Evolutionary conservation across 148 eudicot species (phyloP), one percentile per base, ranked within the genome.

Genomic region (Vaccinium macrocarpon): DNA sequence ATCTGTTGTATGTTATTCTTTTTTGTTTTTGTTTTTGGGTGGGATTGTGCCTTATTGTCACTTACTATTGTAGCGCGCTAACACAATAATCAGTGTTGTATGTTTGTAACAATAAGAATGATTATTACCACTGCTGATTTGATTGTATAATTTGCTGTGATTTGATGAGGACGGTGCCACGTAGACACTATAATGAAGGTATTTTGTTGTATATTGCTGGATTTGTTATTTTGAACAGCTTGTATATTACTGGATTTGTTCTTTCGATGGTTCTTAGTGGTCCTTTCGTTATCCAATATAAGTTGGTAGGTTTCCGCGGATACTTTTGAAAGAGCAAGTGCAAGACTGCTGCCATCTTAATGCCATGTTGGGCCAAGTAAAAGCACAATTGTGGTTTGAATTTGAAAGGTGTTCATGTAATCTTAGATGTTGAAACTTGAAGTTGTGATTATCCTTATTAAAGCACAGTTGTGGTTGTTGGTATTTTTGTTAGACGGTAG

Each of bases 1-100:
- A 12, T 85, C 73, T 59, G 56, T 68, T 56, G 81, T 27, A 84
- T 23, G 64, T 49, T 75, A 23, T 49, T 35, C 48, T 15, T 12
- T 42, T n/a, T 10, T 27, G 4, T 80, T 61, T 7, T 61, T 61
- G 8, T 68, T 68, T 68, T 13, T 12, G 32, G 72, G 35, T 23
- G 32, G 35, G 72, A 64, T 66, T 66, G 72, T 66, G 7, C 73
- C 73, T 68, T 68, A n/a, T n/a, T 61, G 1, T 61, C 23, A 6
- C 68, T 21, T 61, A 16, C 73, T 81, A 7, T 56, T 3, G 42
- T 49, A 18, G 18, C 1, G 27, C 55, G 29, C 25, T 51, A 68
- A 46, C 59, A 46, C 68, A 38, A 35, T 38, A 56, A 46, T 70
- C 53, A 15, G 55, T 64, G 64, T 68, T 70, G 59, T 64, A 38